These are phyloP conservation scores for Hypericum perforatum DNA, from an alignment of 345 rosid genomes.

Conservation along the genomic window DNA sequence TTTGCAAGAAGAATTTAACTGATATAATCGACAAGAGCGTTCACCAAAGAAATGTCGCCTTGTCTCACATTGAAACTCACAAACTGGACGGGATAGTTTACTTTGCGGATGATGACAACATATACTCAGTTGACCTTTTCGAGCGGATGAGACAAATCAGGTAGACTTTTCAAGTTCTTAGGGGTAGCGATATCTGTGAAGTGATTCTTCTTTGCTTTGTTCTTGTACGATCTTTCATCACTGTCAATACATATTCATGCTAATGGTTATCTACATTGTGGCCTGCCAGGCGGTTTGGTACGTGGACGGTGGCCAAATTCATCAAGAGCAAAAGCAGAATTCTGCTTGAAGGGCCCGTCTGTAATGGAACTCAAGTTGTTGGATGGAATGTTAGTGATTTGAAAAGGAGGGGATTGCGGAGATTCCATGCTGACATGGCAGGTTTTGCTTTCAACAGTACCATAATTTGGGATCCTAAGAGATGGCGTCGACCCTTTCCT, in stretches of 20 bases:
- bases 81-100: constrained; percentile 48
- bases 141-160: constrained; percentile 49
- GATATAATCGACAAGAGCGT: constrained; percentile 29
- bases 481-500: constrained; percentile 47
- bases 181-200: too few species aligned
- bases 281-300: constrained; percentile 40
- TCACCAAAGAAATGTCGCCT: constrained; percentile 53
- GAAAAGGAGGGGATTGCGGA: constrained; percentile 22
- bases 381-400: constrained; percentile 46
- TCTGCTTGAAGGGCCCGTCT: constrained; percentile 42
- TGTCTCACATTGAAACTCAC: constrained; percentile 56
- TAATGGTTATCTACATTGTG: background rate
- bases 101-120: constrained; percentile 44
- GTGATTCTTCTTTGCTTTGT: background rate
- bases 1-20: constrained; percentile 40
- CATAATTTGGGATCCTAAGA: constrained; percentile 54
- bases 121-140: constrained; percentile 37
- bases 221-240: constrained; percentile 3
- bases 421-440: constrained; percentile 47
- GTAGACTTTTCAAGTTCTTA: constrained; percentile 16
- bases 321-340: constrained; percentile 19
- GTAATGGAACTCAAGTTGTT: constrained; percentile 45
- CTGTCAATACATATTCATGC: background rate
- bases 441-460: constrained; percentile 70
- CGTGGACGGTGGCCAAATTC: constrained; percentile 50